Base-by-base conservation (phyloP, 2,329 filamentous ascomycete genomes). In the Ophiostoma perfectum region DNA sequence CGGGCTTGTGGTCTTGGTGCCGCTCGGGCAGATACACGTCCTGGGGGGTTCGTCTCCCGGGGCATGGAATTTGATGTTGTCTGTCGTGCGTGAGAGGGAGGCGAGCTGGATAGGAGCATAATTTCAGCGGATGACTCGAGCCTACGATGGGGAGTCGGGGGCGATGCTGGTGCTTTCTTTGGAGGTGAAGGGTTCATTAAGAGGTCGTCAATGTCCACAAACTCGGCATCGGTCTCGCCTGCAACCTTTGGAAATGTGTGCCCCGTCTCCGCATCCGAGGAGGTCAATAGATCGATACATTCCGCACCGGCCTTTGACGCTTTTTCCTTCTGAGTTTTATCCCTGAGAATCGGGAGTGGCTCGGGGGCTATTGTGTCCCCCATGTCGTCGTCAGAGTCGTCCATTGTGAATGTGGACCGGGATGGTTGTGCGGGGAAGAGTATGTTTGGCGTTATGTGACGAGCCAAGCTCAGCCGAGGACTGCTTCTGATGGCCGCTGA, bases 231-330 rank as follows among this genome's bases (percentile, higher is more conserved):
- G 1, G 36, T 18, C 14, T 41, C 6, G 14, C 14, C 5, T 38
- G 41, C 16, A 11, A 38, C 65, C 16, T 58, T 69, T 12, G 67
- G 45, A 39, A 14, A 4, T 2, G 64, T 38, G 0, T 27, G 27
- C 2, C 64, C 65, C 4, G 38, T 27, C 7, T 70, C 68, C 2
- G 66, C 66, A 27, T 45, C 42, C 2, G 69, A 70, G 1, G 71
- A 72, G 52, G 66, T 71, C 39, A 71, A n/a, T 1, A 72, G 49
- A 4, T 71, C 68, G 9, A 72, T 71, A 38, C 64, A 67, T 9
- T 67, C 67, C 2, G 67, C 47, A 3, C 27, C 11, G 4, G 14
- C 5, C 12, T 42, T 47, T 16, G n/a, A 16, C 4, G 52, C 11
- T n/a, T 1, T 1, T n/a, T n/a, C 52, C 18, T 18, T 58, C 5